Conservation (phyloP, 1,284 basidiomycete species). For the Pyrrhoderma lamaoense region DNA sequence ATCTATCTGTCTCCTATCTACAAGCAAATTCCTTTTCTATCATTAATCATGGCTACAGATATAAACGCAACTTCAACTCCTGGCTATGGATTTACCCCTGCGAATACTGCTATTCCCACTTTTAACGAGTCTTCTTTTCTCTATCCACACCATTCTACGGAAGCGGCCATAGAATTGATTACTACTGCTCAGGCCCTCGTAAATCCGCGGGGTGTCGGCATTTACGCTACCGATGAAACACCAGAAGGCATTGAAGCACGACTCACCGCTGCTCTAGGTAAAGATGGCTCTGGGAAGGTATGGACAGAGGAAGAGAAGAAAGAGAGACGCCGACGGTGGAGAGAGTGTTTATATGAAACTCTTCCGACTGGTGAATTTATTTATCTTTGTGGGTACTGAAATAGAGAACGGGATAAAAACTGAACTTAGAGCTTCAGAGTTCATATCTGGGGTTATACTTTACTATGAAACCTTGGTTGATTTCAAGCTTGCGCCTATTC, state of each 20-base stretch:
- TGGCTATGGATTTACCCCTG: slow-evolving; percentile 17
- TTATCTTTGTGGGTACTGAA: not conserved
- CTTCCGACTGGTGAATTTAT: slow-evolving; percentile 32
- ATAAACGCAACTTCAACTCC: slow-evolving; percentile 18
- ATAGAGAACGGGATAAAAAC: too few species aligned
- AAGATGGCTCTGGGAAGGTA: slow-evolving; percentile 22
- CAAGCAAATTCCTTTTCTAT: too few species aligned
- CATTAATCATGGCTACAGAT: not conserved
- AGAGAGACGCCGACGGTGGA: slow-evolving; percentile 37
- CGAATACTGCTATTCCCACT: not conserved
- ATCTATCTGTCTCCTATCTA: too few species aligned
- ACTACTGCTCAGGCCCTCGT: slow-evolving; percentile 37
- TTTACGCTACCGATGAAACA: slow-evolving; percentile 49
- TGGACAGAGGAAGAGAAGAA: slow-evolving; percentile 31
- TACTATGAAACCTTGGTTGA: slow-evolving; percentile 41
- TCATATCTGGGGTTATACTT: slow-evolving; percentile 45
- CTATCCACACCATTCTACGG: slow-evolving; percentile 35
- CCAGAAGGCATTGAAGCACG: slow-evolving; percentile 37
- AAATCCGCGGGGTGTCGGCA: slow-evolving; percentile 41
- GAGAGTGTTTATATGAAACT: slow-evolving; percentile 38
- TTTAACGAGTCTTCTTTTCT: slow-evolving; percentile 24
- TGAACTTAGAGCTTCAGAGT: slow-evolving; percentile 27
- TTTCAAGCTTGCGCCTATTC: slow-evolving; percentile 38
- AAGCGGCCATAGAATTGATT: slow-evolving; percentile 37
- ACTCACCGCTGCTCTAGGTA: slow-evolving; percentile 32